Evolutionary conservation across 257 asterid genomes (phyloP).

Genomic region (Lithospermum erythrorhizon): DNA sequence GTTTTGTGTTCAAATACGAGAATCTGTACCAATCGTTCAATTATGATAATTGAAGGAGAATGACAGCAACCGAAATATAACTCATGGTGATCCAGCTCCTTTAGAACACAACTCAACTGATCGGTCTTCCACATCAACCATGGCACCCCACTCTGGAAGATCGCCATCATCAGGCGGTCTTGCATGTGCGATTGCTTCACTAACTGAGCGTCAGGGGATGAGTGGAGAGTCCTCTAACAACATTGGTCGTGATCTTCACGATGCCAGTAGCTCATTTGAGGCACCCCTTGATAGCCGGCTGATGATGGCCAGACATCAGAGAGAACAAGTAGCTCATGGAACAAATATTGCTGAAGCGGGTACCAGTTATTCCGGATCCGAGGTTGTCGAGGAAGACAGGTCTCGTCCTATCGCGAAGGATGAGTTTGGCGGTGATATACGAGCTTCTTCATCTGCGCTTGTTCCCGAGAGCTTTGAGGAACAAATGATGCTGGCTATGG

Average conservation of each 20-base stretch:
- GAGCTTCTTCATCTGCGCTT: conserved; percentile 31
- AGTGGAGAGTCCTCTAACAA: conserved; percentile 45
- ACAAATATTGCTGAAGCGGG: conserved; percentile 48
- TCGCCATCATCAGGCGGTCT: conserved; percentile 66
- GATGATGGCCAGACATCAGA: conserved; percentile 25
- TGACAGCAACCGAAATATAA: conserved; percentile 38
- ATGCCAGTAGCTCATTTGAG: conserved; percentile 24
- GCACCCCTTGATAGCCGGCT: conserved; percentile 33
- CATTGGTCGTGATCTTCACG: conserved; percentile 27
- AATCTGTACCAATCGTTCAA: neutral
- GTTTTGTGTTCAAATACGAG: neutral
- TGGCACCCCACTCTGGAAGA: conserved; percentile 33
- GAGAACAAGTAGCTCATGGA: conserved; percentile 29
- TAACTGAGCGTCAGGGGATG: conserved; percentile 77
- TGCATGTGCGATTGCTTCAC: conserved; percentile 87
- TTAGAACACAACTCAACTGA: conserved; percentile 34
- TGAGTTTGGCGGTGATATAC: conserved; percentile 29
- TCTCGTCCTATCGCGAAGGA: conserved; percentile 24
- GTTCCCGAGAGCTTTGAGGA: conserved; percentile 89
- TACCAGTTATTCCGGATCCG: conserved; percentile 51
- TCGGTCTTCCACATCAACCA: conserved; percentile 18
- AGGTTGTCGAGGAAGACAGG: conserved; percentile 26
- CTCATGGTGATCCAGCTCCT: conserved; percentile 27
- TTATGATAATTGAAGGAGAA: conserved; percentile 44
- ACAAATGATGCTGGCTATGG: conserved; percentile 75